Percentiles rank a stretch among this genome's conserved stretches.
Conservation (phyloP, 495 filamentous ascomycete genomes). For the Hyaloscypha hepaticicola region DNA sequence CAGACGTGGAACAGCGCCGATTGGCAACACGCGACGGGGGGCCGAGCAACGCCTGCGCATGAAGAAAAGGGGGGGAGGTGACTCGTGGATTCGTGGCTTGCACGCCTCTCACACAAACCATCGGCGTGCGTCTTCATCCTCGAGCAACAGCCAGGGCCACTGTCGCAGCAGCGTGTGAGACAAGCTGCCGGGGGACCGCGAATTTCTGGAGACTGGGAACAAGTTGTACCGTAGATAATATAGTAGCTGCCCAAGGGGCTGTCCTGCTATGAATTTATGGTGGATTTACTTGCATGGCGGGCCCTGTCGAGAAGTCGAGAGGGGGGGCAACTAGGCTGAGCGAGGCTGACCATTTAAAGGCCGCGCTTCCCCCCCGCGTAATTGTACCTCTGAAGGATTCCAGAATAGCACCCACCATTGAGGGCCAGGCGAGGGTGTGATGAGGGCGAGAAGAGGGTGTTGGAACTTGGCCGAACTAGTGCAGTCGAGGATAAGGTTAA, state of each 20-base stretch:
- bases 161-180: background rate
- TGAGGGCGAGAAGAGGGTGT: background rate
- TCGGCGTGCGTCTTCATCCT: too few species aligned
- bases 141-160: background rate
- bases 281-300: background rate
- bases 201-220: background rate
- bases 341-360: background rate
- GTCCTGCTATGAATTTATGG: too few species aligned
- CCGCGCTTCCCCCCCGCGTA: background rate
- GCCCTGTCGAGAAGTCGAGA: background rate
- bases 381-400: background rate
- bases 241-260: too few species aligned
- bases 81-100: background rate
- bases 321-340: background rate
- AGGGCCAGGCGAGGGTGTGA: too few species aligned
- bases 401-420: background rate
- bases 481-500: background rate
- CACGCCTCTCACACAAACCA: background rate
- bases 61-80: background rate
- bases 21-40: background rate
- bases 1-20: slow-evolving; percentile 1
- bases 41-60: background rate
- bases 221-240: background rate
- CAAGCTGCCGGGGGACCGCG: background rate
- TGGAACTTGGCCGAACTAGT: background rate